Evolutionary conservation across 805 yeast species (phyloP).

Genomic region (Saturnispora serradocipensis): DNA sequence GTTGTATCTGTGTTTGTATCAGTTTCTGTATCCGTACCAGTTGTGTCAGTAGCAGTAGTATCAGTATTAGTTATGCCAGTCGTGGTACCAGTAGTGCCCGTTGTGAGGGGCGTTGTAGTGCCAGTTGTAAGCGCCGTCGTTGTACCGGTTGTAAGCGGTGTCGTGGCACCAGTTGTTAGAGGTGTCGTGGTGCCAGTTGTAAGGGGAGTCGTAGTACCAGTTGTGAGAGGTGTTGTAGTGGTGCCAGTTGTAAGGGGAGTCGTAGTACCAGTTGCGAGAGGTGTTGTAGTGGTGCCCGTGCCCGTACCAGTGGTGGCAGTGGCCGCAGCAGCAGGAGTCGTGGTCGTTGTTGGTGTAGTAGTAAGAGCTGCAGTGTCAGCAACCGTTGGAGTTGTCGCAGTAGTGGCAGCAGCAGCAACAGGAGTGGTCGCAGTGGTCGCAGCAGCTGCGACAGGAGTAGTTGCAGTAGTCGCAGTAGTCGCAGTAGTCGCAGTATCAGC

Average conservation of each 20-base stretch:
- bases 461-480: slow-evolving; percentile 2
- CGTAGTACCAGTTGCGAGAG: slow-evolving; percentile 9
- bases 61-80: slow-evolving; percentile 2
- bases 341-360: slow-evolving; percentile 1
- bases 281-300: slow-evolving; percentile 8
- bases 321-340: slow-evolving; percentile 8
- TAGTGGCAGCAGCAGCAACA: slow-evolving; percentile 4
- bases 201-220: slow-evolving; percentile 5
- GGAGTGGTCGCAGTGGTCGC: background rate
- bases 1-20: slow-evolving; percentile 20
- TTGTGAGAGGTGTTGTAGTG: slow-evolving; percentile 6
- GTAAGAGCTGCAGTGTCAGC: slow-evolving; percentile 3
- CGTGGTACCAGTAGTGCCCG: slow-evolving; percentile 8
- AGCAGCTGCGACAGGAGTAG: slow-evolving; percentile 6
- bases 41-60: slow-evolving; percentile 7
- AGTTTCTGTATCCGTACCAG: slow-evolving; percentile 17
- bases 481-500: too few species aligned
- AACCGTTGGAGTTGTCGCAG: slow-evolving; percentile 7
- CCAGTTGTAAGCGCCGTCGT: slow-evolving; percentile 1
- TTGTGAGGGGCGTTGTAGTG: slow-evolving; percentile 4
- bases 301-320: slow-evolving; percentile 9
- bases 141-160: background rate
- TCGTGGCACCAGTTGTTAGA: slow-evolving; percentile 6
- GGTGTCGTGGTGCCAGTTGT: slow-evolving; percentile 8
- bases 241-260: slow-evolving; percentile 14